Percentiles rank a stretch among this genome's conserved stretches.
These are phyloP conservation scores for Lodderomyces elongisporus DNA, from an alignment of 1,139 yeast species.

Conservation along the genomic window DNA sequence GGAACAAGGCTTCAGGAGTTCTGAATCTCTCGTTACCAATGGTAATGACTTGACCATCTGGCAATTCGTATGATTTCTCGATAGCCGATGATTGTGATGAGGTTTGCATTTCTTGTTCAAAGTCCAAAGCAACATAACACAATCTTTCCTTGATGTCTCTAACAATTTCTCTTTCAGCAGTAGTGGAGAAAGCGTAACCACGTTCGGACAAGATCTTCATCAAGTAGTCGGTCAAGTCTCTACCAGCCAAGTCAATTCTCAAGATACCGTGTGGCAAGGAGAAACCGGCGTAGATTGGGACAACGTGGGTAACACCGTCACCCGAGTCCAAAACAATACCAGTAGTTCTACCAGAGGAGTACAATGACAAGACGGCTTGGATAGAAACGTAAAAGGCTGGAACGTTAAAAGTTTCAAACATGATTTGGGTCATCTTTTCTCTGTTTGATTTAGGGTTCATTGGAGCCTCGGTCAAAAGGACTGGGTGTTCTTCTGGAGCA, in stretches of 20 bases:
- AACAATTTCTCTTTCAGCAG: constrained; percentile 99
- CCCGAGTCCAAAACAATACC: constrained; percentile 99
- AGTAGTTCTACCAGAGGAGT: constrained; percentile 99
- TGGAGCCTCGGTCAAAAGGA: constrained; percentile 97
- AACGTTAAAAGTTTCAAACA: constrained; percentile 98
- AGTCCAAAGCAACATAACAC: constrained; percentile 95
- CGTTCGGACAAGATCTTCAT: constrained; percentile 98
- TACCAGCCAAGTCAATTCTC: constrained; percentile 99
- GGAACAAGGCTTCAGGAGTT: constrained; percentile 99
- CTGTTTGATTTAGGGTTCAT: constrained; percentile 99
- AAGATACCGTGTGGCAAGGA: constrained; percentile 97
- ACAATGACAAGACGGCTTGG: constrained; percentile 96
- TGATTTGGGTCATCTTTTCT: constrained; percentile 98
- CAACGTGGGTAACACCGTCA: constrained; percentile 99
- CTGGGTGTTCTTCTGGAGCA: constrained; percentile 99
- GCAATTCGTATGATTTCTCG: constrained; percentile 98
- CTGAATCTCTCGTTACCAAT: constrained; percentile 99
- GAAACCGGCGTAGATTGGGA: constrained; percentile 99
- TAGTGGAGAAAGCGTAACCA: constrained; percentile 97
- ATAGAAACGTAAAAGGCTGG: constrained; percentile 99
- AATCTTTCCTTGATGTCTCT: constrained; percentile 99
- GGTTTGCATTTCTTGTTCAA: constrained; percentile 97
- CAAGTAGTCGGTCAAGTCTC: constrained; percentile 98
- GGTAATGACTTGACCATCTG: constrained; percentile 99
- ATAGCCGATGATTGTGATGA: constrained; percentile 97